Percentiles rank a stretch among this genome's conserved stretches.
Evolutionary conservation across 2,329 filamentous ascomycete species (phyloP).

Genomic region (Fusarium circinatum): DNA sequence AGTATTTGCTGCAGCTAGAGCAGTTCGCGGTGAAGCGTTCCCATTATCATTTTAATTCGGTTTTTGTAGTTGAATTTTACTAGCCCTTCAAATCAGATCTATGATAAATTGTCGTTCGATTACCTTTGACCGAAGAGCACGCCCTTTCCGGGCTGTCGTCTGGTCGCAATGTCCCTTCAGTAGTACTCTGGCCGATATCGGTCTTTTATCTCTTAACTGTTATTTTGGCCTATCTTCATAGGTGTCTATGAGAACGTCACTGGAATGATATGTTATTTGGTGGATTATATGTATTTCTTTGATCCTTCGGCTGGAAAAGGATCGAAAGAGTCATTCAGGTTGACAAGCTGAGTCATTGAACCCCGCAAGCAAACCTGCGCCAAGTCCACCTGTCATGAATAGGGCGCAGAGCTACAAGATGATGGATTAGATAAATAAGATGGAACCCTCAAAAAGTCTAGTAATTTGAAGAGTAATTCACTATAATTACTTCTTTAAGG

Average conservation of each 20-base stretch:
- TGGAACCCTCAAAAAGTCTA: fast-evolving
- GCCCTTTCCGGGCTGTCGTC: fast-evolving
- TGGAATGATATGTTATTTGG: neutral
- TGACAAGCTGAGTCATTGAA: neutral
- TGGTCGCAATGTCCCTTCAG: neutral
- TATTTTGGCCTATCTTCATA: neutral
- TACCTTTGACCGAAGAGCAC: too few relatives aligned
- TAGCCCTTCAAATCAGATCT: fast-evolving
- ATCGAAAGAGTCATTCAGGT: neutral
- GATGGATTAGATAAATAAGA: neutral
- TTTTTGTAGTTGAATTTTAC: too few relatives aligned
- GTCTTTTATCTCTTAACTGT: too few relatives aligned
- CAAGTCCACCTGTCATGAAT: neutral
- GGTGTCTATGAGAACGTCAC: fast-evolving
- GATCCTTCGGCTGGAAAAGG: neutral
- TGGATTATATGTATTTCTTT: too few relatives aligned
- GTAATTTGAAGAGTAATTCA: neutral
- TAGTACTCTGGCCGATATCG: too few relatives aligned
- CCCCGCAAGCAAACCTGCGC: neutral
- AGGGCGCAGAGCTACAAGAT: neutral
- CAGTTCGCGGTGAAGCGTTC: neutral
- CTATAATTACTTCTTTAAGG: fast-evolving
- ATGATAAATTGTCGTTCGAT: neutral
- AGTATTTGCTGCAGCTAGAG: neutral
- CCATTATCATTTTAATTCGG: neutral